phyloP scores from a whole-genome alignment of 805 yeast species.

The Barnettozyma pratensis region DNA sequence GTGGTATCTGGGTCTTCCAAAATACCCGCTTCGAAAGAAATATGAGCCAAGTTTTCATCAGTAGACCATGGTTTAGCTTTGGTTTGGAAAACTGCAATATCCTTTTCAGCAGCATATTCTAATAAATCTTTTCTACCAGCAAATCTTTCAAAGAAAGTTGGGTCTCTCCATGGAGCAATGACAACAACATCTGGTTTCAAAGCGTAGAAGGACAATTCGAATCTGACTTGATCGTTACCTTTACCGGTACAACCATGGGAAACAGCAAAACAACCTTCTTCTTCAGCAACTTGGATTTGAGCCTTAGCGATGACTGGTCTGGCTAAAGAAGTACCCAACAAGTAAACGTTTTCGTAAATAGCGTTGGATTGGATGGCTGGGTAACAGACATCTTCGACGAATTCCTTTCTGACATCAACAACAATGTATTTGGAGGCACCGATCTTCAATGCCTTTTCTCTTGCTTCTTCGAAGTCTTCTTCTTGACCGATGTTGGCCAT shows the following conservation, averaged over 20 bases:
- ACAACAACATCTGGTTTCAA: constrained; percentile 94
- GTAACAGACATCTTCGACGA: constrained; percentile 83
- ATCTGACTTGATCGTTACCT: constrained; percentile 99
- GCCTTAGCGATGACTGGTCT: constrained; percentile 99
- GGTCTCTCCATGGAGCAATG: constrained; percentile 99
- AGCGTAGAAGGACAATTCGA: constrained; percentile 95
- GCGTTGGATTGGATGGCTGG: constrained; percentile 99
- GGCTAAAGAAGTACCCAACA: constrained; percentile 96
- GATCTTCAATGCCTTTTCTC: constrained; percentile 90
- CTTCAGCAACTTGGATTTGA: constrained; percentile 93
- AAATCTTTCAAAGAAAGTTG: constrained; percentile 87
- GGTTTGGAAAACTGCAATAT: constrained; percentile 93
- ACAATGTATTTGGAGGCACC: constrained; percentile 96
- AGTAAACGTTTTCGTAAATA: constrained; percentile 93
- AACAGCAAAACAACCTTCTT: constrained; percentile 97
- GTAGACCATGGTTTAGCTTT: constrained; percentile 99
- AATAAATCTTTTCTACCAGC: constrained; percentile 97
- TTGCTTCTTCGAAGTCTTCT: constrained; percentile 97
- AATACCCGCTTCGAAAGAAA: constrained; percentile 98
- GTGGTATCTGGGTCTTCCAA: constrained; percentile 98
- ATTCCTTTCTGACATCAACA: constrained; percentile 92
- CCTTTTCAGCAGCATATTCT: constrained; percentile 88
- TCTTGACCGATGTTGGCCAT: constrained; percentile 99
- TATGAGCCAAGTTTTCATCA: constrained; percentile 98
- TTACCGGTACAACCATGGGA: constrained; percentile 99